Evolutionary conservation across 768 basidiomycete species (phyloP).

Genomic region (Kwoniella newhampshirensis): DNA sequence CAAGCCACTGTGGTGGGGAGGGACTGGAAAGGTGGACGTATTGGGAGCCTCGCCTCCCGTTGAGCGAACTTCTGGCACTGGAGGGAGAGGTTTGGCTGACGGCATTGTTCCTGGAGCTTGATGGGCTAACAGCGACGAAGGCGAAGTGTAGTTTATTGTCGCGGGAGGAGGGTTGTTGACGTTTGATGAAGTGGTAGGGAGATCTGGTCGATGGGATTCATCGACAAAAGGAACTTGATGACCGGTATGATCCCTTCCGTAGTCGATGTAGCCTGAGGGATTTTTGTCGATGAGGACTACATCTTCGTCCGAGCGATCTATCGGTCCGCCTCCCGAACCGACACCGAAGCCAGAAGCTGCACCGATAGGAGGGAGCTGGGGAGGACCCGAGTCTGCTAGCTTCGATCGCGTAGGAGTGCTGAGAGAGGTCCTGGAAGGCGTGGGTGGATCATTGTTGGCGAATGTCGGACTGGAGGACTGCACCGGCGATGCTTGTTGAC

Average conservation of each 20-base stretch:
- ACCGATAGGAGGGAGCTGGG: too few species aligned
- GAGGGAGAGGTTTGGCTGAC: conserved; percentile 14
- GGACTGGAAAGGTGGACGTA: conserved; percentile 2
- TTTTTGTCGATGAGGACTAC: conserved; percentile 16
- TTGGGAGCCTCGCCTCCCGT: conserved; percentile 5
- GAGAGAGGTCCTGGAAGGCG: neutral
- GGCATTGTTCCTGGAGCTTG: neutral
- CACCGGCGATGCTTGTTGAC: conserved; percentile 1
- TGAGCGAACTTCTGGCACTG: conserved; percentile 10
- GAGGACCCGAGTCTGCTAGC: too few species aligned
- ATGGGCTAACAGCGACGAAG: conserved; percentile 1
- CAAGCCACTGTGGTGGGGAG: neutral
- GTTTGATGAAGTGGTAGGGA: conserved; percentile 33
- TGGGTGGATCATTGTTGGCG: neutral
- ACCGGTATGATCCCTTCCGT: conserved; percentile 6
- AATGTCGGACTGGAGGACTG: neutral
- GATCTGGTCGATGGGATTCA: conserved; percentile 23
- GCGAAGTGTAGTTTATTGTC: neutral
- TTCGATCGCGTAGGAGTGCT: too few species aligned
- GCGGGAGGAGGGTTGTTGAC: conserved; percentile 28
- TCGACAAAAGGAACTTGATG: conserved; percentile 23
- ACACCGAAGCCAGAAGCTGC: neutral
- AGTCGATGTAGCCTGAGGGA: neutral
- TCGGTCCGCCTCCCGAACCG: neutral
- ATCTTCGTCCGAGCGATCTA: conserved; percentile 10